These are phyloP conservation scores for Ophiostoma sp. DNA, from an alignment of 2,329 filamentous ascomycete genomes.

Conservation along the genomic window DNA sequence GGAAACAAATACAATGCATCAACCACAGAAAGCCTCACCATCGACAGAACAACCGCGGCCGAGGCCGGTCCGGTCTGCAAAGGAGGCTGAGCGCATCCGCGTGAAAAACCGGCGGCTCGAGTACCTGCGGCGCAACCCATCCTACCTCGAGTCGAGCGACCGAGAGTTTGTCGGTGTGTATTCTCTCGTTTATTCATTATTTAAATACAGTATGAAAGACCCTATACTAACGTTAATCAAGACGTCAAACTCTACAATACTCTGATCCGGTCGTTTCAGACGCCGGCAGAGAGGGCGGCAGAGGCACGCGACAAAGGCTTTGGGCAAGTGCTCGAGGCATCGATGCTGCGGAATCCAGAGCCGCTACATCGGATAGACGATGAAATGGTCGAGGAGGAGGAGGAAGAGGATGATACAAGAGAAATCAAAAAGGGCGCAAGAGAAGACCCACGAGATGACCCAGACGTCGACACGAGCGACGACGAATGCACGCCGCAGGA, in stretches of 20 bases:
- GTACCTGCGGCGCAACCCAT: slow-evolving; percentile 66
- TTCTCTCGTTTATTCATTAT: background rate
- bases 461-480: slow-evolving; percentile 43
- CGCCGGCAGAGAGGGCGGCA: slow-evolving; percentile 63
- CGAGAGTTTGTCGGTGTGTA: slow-evolving; percentile 51
- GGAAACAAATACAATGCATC: background rate
- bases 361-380: slow-evolving; percentile 17
- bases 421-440: background rate
- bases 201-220: background rate
- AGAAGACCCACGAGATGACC: slow-evolving; percentile 32
- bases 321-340: slow-evolving; percentile 70
- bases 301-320: slow-evolving; percentile 72
- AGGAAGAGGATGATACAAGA: slow-evolving; percentile 16
- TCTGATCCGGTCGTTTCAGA: slow-evolving; percentile 71
- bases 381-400: slow-evolving; percentile 22
- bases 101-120: slow-evolving; percentile 72
- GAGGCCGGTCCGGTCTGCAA: slow-evolving; percentile 41
- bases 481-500: slow-evolving; percentile 42
- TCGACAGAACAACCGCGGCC: slow-evolving; percentile 39
- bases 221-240: slow-evolving; percentile 26
- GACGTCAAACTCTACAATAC: slow-evolving; percentile 80
- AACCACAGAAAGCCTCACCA: background rate
- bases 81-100: slow-evolving; percentile 45
- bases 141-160: slow-evolving; percentile 59
- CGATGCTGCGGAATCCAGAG: slow-evolving; percentile 49